Percentiles rank a stretch among this genome's conserved stretches.
Evolutionary conservation across 495 filamentous ascomycete species (phyloP).

Genomic region (Recurvomyces mirabilis): DNA sequence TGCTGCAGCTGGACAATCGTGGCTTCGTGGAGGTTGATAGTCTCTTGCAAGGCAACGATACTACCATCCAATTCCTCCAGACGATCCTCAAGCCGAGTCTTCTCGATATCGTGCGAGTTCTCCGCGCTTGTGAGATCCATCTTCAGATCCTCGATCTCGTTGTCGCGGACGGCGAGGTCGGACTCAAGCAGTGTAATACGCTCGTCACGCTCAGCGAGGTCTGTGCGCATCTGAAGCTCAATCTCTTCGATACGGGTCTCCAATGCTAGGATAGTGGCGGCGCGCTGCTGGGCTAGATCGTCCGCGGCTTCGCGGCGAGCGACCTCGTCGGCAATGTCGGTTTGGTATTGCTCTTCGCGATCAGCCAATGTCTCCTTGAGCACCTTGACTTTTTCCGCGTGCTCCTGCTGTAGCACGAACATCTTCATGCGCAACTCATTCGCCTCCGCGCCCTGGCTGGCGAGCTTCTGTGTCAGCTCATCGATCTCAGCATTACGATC

Average conservation of each 20-base stretch:
- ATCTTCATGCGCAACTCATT: constrained; percentile 32
- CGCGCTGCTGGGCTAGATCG: constrained; percentile 13
- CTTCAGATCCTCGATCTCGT: constrained; percentile 7
- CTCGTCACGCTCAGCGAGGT: constrained; percentile 16
- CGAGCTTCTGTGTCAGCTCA: constrained; percentile 21
- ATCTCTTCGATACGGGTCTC: constrained; percentile 13
- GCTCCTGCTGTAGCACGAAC: constrained; percentile 26
- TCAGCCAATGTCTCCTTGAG: constrained; percentile 17
- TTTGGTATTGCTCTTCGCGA: constrained; percentile 17
- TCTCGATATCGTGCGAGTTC: constrained; percentile 1
- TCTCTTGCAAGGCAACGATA: constrained; percentile 6
- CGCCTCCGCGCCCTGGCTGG: constrained; percentile 25
- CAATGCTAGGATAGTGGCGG: constrained; percentile 15
- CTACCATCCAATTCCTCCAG: constrained; percentile 2
- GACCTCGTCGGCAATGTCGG: constrained; percentile 18
- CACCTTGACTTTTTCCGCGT: constrained; percentile 19
- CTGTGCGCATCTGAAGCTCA: constrained; percentile 7
- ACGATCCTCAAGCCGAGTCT: background rate
- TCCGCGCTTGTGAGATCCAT: constrained; percentile 8
- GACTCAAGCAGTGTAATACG: constrained; percentile 8
- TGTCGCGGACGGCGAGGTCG: constrained; percentile 1
- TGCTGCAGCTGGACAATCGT: background rate
- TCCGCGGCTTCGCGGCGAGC: constrained; percentile 17
- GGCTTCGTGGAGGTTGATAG: constrained; percentile 1
- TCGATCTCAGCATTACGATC: constrained; percentile 21